Conservation (phyloP, 257 asterid species). For the Orobanche coerulescens region DNA sequence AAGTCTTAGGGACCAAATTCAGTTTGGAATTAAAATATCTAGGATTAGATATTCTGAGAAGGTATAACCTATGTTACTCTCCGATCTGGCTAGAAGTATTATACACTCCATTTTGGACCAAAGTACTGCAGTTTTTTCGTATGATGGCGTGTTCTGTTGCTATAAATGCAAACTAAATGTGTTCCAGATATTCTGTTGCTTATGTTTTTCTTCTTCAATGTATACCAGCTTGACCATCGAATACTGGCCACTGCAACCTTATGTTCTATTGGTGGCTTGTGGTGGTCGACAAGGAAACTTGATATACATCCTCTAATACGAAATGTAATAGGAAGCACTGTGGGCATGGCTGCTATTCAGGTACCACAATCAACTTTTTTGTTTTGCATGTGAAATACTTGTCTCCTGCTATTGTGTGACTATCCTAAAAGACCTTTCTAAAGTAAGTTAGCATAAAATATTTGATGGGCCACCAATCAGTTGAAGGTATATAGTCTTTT, state of each 20-base stretch:
- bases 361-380: slow-evolving; percentile 29
- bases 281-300: slow-evolving; percentile 66
- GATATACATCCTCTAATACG: slow-evolving; percentile 79
- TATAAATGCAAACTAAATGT: neutral
- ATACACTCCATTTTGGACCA: no score
- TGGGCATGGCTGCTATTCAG: slow-evolving; percentile 93
- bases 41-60: neutral
- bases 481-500: neutral
- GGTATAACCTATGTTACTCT: no score
- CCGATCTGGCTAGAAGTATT: no score
- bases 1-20: neutral
- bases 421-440: neutral
- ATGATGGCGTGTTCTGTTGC: no score
- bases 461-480: neutral
- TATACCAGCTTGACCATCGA: slow-evolving; percentile 76
- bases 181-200: slow-evolving; percentile 12
- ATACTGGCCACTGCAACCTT: slow-evolving; percentile 87
- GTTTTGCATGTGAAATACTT: neutral
- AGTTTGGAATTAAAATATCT: neutral
- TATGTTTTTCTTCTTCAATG: slow-evolving; percentile 7
- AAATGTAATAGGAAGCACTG: slow-evolving; percentile 55
- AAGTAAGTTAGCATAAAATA: neutral
- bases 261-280: slow-evolving; percentile 58
- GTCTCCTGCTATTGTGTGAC: neutral
- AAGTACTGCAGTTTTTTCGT: no score